Base-by-base conservation (phyloP, 2,329 filamentous ascomycete genomes). In the Stromatinia cepivora region DNA sequence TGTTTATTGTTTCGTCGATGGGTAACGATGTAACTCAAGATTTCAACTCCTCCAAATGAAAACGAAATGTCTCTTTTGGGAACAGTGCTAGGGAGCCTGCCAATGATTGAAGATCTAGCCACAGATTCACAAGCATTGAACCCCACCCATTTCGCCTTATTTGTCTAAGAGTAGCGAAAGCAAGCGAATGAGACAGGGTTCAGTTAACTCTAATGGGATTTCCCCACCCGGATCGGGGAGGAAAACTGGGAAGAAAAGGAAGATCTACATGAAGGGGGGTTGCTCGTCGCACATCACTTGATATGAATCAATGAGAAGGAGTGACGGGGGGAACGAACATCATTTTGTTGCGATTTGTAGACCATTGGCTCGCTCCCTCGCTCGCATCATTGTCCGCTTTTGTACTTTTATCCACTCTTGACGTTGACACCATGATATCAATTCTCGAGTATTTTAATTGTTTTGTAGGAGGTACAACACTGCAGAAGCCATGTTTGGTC, bases 11-110 rank as follows among this genome's bases (percentile, higher is more conserved):
- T 52, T 52, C 61, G 46, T 64, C 61, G 48, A 61, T 22, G 34
- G 22, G 48, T 56, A 67, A 53, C 59, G 66, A 68, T 68, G 66
- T 68, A 68, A 68, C 66, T 68, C 46, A 28, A 66, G 39, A 58
- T 58, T 57, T 66, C 28, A 20, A 54, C 50, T 57, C 50, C 63
- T 66, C 57, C 39, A 58, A 48, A 59, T 36, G 52, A 58, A 66
- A 52, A 50, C 45, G 22, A 63, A 50, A 48, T 48, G 42, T 58
- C 45, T 67, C 53, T 62, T 62, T 67, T 67, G 34, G 52, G 63
- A 66, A 45, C 11, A 13, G 34, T 56, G 39, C 28, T 36, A 36
- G 39, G 53, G 53, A 48, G 52, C 10, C 52, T 58, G 52, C 63
- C 52, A 66, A 66, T 66, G 36, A 46, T 17, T 45, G 54, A 50